Conservation (phyloP, 192 early-diverging fungal species). For the Spizellomyces sp. region DNA sequence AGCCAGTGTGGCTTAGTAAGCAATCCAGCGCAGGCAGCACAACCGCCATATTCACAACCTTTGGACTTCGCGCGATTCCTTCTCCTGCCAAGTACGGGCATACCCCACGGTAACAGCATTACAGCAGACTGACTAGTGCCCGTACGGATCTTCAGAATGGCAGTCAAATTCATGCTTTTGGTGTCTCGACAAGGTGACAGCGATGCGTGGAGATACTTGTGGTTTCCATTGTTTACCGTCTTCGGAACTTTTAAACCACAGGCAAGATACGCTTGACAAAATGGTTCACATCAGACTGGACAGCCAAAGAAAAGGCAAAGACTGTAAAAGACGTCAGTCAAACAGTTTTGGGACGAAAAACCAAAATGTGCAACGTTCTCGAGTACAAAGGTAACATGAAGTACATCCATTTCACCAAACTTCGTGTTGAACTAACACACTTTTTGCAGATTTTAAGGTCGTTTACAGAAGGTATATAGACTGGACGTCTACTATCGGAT, state of each 20-base stretch:
- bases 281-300: conserved; percentile 60
- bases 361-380: conserved; percentile 98
- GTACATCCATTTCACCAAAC: not conserved
- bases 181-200: conserved; percentile 51
- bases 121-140: too few species aligned
- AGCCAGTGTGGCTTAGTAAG: too few species aligned
- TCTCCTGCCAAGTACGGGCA: too few species aligned
- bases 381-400: conserved; percentile 79
- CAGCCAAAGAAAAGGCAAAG: conserved; percentile 88
- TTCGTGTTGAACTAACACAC: not conserved
- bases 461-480: conserved; percentile 66
- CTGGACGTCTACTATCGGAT: not conserved
- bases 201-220: too few species aligned
- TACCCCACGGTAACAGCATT: too few species aligned
- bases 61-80: too few species aligned
- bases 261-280: conserved; percentile 60
- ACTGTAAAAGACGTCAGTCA: conserved; percentile 93
- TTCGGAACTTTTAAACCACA: conserved; percentile 11
- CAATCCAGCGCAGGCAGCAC: too few species aligned
- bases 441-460: conserved; percentile 65
- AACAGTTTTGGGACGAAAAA: conserved; percentile 81
- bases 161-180: conserved; percentile 54
- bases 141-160: conserved; percentile 30
- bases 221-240: not conserved
- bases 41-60: too few species aligned